Percentiles rank a stretch among this genome's conserved stretches.
Conservation (phyloP, 169 alveolate species). For the Plasmodium blacklocki region DNA sequence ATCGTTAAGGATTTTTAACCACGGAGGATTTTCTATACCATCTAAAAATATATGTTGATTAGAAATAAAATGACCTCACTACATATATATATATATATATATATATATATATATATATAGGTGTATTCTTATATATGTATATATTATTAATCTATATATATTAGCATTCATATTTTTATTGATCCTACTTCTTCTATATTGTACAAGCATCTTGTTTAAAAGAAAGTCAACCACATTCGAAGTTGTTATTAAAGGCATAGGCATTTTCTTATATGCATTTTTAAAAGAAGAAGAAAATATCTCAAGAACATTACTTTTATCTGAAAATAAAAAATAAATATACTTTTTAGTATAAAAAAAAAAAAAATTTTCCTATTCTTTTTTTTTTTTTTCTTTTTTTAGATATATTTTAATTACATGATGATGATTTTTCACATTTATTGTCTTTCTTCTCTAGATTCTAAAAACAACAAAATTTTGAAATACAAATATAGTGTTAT, state of each 20-base stretch:
- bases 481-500: neutral
- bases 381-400: neutral
- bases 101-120: neutral
- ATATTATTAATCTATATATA: too few relatives aligned
- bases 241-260: constrained; percentile 45
- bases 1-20: constrained; percentile 43
- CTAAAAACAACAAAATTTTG: neutral
- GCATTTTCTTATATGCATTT: constrained; percentile 33
- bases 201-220: constrained; percentile 11
- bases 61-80: neutral
- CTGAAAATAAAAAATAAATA: constrained; percentile 11
- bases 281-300: constrained; percentile 22
- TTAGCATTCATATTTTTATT: neutral
- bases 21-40: constrained; percentile 6
- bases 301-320: constrained; percentile 9
- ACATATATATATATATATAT: neutral
- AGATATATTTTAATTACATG: neutral
- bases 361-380: too few relatives aligned
- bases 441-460: neutral
- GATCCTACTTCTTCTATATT: constrained; percentile 27
- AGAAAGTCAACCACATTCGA: constrained; percentile 17
- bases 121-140: neutral
- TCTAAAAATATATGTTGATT: neutral
- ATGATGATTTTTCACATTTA: neutral
- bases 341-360: neutral